These are phyloP conservation scores for Poterioochromonas sp. DNA, from an alignment of 352 stramenopile genomes.

Conservation along the genomic window DNA sequence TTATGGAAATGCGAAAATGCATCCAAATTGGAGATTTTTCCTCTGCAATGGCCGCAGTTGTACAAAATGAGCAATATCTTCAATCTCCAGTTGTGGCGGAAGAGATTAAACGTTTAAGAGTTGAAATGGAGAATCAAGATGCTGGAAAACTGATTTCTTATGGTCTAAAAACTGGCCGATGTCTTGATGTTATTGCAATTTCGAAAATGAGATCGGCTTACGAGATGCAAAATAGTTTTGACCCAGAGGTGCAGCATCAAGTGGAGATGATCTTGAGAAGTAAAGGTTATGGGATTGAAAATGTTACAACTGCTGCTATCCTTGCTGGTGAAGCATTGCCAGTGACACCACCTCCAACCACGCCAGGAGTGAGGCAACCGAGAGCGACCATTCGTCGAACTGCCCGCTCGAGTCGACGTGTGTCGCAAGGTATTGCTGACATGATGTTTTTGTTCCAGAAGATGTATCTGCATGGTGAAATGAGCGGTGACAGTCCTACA, in stretches of 20 bases:
- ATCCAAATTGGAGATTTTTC: not conserved
- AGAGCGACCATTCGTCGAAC: not conserved
- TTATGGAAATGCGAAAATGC: not conserved
- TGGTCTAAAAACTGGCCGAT: not conserved
- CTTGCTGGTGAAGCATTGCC: not conserved
- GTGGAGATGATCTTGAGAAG: no score
- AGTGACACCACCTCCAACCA: not conserved
- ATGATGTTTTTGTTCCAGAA: not conserved
- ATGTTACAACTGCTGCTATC: not conserved
- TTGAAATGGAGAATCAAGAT: constrained; percentile 24
- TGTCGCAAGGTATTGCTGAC: not conserved
- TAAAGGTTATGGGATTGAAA: not conserved
- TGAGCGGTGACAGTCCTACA: not conserved
- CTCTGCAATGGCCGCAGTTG: not conserved
- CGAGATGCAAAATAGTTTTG: not conserved
- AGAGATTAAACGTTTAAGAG: not conserved
- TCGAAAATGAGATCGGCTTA: not conserved
- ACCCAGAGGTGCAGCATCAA: no score
- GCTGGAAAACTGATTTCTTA: not conserved
- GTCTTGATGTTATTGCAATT: not conserved
- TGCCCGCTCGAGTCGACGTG: not conserved
- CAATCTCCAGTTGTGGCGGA: not conserved
- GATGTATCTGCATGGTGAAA: not conserved
- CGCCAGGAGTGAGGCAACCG: not conserved
- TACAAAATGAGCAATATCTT: not conserved